Conservation (phyloP, 1,284 basidiomycete species). For the Rugiboletus extremiorientalis region DNA sequence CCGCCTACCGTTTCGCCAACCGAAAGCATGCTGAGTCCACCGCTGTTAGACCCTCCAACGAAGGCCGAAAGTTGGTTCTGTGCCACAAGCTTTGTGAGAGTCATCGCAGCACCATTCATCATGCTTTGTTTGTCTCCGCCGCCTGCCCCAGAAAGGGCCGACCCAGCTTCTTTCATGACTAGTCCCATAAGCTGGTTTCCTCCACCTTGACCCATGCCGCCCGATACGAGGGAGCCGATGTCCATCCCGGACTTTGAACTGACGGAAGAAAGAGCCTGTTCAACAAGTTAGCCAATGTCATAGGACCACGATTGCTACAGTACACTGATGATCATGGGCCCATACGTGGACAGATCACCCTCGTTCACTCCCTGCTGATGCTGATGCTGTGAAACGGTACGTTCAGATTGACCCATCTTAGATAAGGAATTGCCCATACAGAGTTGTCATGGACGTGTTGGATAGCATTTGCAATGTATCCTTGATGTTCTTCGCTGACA, state of each 20-base stretch:
- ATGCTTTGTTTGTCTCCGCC: constrained; percentile 79
- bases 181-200: constrained; percentile 68
- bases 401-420: neutral
- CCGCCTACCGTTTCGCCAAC: constrained; percentile 46
- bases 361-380: constrained; percentile 19
- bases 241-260: constrained; percentile 20
- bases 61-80: constrained; percentile 59
- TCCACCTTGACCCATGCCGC: constrained; percentile 45
- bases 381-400: constrained; percentile 8
- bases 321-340: constrained; percentile 24
- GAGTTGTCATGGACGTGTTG: constrained; percentile 26
- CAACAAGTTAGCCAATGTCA: constrained; percentile 8
- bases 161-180: constrained; percentile 79
- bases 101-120: constrained; percentile 80
- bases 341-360: constrained; percentile 19
- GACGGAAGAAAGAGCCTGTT: constrained; percentile 23
- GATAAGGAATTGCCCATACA: constrained; percentile 5
- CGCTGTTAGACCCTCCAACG: constrained; percentile 61
- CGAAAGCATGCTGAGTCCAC: constrained; percentile 59
- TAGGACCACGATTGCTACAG: neutral
- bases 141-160: constrained; percentile 69
- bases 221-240: constrained; percentile 25
- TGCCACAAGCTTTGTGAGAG: constrained; percentile 77
- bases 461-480: constrained; percentile 21
- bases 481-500: constrained; percentile 8